Evolutionary conservation across 148 eudicot species (phyloP), one percentile per base, ranked within the genome.

Genomic region (Fagopyrum homotropicum): DNA sequence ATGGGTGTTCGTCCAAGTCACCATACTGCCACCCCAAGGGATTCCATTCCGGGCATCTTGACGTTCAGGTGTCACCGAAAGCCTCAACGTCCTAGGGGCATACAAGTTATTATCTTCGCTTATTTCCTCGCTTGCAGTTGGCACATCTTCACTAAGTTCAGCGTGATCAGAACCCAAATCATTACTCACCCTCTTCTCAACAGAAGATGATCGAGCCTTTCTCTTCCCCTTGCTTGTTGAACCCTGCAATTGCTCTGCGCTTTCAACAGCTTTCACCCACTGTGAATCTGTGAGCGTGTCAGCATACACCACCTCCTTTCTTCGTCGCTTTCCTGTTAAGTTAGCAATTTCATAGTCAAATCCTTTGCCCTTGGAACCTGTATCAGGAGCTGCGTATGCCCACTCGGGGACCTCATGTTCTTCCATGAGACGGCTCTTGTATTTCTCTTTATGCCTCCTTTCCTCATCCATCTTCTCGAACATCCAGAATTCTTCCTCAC

Each of bases 401-500:
- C 99, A 95, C 69, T 95, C 99, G 0, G 97, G 99, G 43, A 95
- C 97, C 83, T 95, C 97, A 7, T 89, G 91, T 17, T 88, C 94
- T 81, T 90, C 94, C 89, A 95, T 92, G 82, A 95, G 97, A 52
- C 99, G 93, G 68, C 88, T 79, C 81, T 86, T 81, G 82, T 92
- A 95, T 51, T 88, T 86, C 81, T 95, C 99, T 40, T 84, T 82
- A 61, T 76, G 89, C 73, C 96, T 86, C 81, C 99, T 86, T 80
- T 95, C 99, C 61, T 90, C 94, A 22, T 95, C 98, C 99, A 95
- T 95, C 81, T 86, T 89, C 90, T 95, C 99, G 77, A 95, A 95
- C 72, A 89, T 69, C 97, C 96, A 92, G 84, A 81, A 95, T 82
- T 95, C 99, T 79, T 95, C 97, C 0, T 95, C 98, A n/a, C 94